Evolutionary conservation across 2,329 filamentous ascomycete genomes (phyloP), one percentile per base, ranked within the genome.

Genomic region (Fusarium temperatum): DNA sequence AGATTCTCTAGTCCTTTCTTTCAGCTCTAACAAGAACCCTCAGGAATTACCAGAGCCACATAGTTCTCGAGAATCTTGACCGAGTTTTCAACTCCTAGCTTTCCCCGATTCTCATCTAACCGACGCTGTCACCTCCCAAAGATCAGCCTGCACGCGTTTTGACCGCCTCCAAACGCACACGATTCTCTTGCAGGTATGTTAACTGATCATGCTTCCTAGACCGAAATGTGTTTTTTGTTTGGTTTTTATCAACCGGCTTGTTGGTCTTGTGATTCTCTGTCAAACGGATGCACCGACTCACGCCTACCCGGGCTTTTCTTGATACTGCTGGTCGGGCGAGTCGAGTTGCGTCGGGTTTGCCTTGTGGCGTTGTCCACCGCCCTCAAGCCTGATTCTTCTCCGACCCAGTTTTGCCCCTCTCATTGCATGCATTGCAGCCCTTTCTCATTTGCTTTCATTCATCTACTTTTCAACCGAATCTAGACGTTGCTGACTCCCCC

Each of bases 351-450:
- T 72, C 69, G 63, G 72, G 63, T 78, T 78, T 78, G 74, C 77
- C 65, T 78, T 73, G 77, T 78, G 77, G 77, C 77, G 77, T 70
- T 78, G 74, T 51, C 74, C 66, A 69, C 73, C 76, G 76, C 76
- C 66, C 72, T 78, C 54, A 70, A 73, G 64, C 68, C 76, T 71
- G 70, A 67, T 76, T 77, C 77, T 63, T 53, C 63, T 68, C 66
- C 63, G 68, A 61, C 73, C 76, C 68, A 74, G 59, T 76, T 78
- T 78, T 77, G 75, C 74, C 76, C 76, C 75, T 73, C 73, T 68
- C 61, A 41, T 68, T 75, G 61, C 66, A 48, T 64, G 47, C 58
- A 56, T 71, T 44, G 67, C 63, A 55, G 68, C 76, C 68, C 68
- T 70, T 67, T 67, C 55, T 66, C 56, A 38, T 73, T 39, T 45